These are phyloP conservation scores for Picea mariana DNA, from an alignment of 83 land plant species.

Conservation along the genomic window DNA sequence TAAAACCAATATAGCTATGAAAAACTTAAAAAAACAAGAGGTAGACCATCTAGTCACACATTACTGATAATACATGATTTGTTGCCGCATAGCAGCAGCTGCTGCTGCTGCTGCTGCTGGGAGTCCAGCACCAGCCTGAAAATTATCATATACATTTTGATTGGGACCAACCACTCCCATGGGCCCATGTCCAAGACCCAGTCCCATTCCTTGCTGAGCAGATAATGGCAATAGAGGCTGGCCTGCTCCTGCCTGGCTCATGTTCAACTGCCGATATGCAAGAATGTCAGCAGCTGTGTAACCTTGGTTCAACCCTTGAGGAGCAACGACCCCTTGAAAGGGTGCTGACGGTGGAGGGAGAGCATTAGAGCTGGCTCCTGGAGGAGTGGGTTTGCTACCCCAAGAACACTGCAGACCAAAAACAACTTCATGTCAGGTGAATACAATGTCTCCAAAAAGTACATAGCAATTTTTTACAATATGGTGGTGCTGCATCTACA, in stretches of 20 bases:
- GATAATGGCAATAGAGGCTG: constrained; percentile 64
- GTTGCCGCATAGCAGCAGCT: constrained; percentile 42
- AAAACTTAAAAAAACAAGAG: no score
- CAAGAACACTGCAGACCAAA: constrained; percentile 71
- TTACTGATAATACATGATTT: constrained; percentile 67
- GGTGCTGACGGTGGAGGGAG: constrained; percentile 67
- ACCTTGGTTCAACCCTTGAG: constrained; percentile 37
- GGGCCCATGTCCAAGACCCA: constrained; percentile 50
- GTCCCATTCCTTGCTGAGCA: constrained; percentile 50
- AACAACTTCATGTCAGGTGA: background rate
- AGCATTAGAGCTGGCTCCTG: constrained; percentile 66
- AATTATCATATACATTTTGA: constrained; percentile 58
- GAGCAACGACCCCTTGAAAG: constrained; percentile 23
- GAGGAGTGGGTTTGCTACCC: constrained; percentile 95
- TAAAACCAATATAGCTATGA: no score
- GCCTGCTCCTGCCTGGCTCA: constrained; percentile 59
- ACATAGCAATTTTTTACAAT: background rate
- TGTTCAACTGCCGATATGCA: constrained; percentile 62
- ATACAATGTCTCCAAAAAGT: no score
- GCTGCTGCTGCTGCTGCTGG: constrained; percentile 52
- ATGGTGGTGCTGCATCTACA: no score
- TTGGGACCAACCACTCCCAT: constrained; percentile 67
- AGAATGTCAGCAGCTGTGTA: constrained; percentile 58
- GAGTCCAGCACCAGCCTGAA: constrained; percentile 41
- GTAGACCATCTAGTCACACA: background rate